Evolutionary conservation across 257 asterid genomes (phyloP), one percentile per base, ranked within the genome.

Genomic region (Vinca minor): DNA sequence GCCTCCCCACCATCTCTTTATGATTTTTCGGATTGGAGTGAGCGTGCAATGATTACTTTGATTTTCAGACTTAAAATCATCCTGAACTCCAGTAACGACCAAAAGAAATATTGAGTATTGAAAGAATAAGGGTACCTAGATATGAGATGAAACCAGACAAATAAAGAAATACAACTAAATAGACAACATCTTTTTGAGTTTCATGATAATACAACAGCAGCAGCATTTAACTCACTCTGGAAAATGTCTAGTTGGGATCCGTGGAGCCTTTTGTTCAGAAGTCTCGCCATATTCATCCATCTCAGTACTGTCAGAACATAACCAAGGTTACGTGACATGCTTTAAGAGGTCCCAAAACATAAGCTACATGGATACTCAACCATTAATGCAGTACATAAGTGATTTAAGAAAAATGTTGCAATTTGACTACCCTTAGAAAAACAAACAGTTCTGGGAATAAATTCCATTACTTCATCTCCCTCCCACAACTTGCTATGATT

Each of bases 221-320:
- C 17, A 60, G 53, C 17, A n/a, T 32, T 68, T 50, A 64, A 85
- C 96, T 84, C 78, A 84, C 96, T 75, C 72, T 28, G 92, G 93
- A 53, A 88, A 78, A 74, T 84, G 79, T 64, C 76, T 74, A 62
- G n/a, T n/a, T n/a, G 76, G 60, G 39, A 45, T 76, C 73, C 62
- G 64, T 66, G 44, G 29, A 31, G 65, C 67, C 66, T 65, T 65
- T 65, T 69, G 73, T 60, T 73, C 81, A 69, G 66, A 75, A 70
- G 74, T 50, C 54, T 46, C 80, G 5, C 72, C 77, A 70, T 65
- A 55, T 14, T 62, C 65, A 38, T 71, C 84, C 54, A 54, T 34
- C 72, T 73, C 85, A 64, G 77, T 56, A 75, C 90, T 82, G 76
- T 70, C 68, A 63, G 60, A 47, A n/a, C 68, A 70, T 52, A n/a